phyloP scores from a whole-genome alignment of 1,139 yeast genomes.

The Candida albicans region DNA sequence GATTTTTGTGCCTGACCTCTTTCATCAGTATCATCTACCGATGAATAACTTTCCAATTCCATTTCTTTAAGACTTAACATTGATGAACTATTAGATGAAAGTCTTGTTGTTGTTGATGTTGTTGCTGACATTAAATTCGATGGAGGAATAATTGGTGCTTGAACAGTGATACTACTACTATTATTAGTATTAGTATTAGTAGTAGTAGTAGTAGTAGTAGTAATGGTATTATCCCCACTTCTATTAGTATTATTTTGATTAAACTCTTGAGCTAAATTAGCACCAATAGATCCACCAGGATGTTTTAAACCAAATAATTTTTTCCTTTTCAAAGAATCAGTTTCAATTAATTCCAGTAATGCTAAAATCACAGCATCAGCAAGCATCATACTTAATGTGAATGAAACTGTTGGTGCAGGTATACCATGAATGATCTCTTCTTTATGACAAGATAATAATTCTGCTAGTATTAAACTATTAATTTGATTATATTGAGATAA shows the following conservation, averaged over 20 bases:
- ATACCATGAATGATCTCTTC: constrained; percentile 75
- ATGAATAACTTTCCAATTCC: background rate
- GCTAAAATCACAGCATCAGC: constrained; percentile 82
- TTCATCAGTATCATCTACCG: constrained; percentile 2
- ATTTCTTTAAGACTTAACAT: constrained; percentile 4
- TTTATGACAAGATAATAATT: constrained; percentile 54
- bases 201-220: constrained; percentile 3
- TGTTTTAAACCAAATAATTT: constrained; percentile 67
- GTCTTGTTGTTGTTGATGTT: background rate
- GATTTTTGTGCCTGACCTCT: background rate
- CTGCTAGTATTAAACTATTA: constrained; percentile 58
- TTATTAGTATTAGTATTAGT: constrained; percentile 5
- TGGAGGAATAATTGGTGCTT: background rate
- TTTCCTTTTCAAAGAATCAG: constrained; percentile 54
- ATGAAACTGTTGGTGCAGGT: constrained; percentile 86
- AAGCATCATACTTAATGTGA: constrained; percentile 71
- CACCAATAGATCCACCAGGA: constrained; percentile 91
- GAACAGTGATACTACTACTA: constrained; percentile 1
- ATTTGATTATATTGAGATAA: constrained; percentile 47
- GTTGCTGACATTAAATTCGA: constrained; percentile 1
- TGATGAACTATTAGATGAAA: constrained; percentile 1
- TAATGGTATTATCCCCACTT: constrained; percentile 2
- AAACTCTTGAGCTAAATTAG: constrained; percentile 31
- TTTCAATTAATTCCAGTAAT: constrained; percentile 63
- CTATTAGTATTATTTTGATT: background rate